Conservation (phyloP, 129 eudicot species). For the sunflower (Helianthus annuus) region HanXRQr2.0-SUNRISE NC_035433.2:46830401-46830900, state of each 20-base stretch:
- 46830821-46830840: no score
- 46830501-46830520: constrained; percentile 61
- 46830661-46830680: constrained; percentile 82
- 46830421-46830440: constrained; percentile 79
- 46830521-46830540: constrained; percentile 93
- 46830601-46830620: constrained; percentile 9
- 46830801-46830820: no score
- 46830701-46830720: no score
- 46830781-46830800: no score
- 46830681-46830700: background rate
- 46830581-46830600: constrained; percentile 2
- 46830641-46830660: constrained; percentile 78
- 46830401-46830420: constrained; percentile 85
- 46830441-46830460: constrained; percentile 92
- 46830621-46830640: constrained; percentile 76
- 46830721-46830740: no score
- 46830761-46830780: no score
- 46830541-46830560: constrained; percentile 90
- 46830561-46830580: constrained; percentile 67
- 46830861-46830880: no score
- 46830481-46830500: constrained; percentile 68
- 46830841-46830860: no score
- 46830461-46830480: constrained; percentile 99
- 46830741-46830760: no score
- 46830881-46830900: no score